Evolutionary conservation across 495 filamentous ascomycete species (phyloP), one percentile per base, ranked within the genome.

Genomic region (Penicillium chermesinum): DNA sequence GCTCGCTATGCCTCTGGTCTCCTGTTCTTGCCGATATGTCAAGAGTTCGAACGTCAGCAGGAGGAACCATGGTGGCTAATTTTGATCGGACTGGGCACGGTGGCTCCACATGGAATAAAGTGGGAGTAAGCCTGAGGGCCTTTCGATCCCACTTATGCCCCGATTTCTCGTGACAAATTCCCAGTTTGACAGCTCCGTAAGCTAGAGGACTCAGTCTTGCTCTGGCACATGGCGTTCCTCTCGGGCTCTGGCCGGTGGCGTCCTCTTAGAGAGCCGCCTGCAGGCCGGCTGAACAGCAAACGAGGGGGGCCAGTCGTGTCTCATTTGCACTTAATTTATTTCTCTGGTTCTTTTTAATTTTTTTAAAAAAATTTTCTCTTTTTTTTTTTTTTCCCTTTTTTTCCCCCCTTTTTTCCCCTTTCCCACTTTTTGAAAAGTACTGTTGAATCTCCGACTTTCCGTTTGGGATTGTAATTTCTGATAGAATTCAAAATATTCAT

Each of bases 1-100:
- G 38, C 47, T 21, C 21, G 38, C 40, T 13, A 17, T n/a, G 14
- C 25, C 37, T 18, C 39, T 41, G 16, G 39, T 15, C 25, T 30
- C 4, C 25, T 30, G 5, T 10, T 30, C 10, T 10, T 30, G 25
- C 25, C 25, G n/a, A n/a, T 30, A 30, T 4, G 25, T 30, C 25
- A 30, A 9, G 19, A 4, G 8, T 32, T 44, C 21, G 9, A 27
- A 44, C 32, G 41, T 44, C 41, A 15, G 32, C 2, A 13, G 8
- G 8, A 22, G 41, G 19, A 25, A 45, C 30, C 45, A 32, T 39
- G 44, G 43, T 57, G 49, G 41, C 53, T 45, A 46, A 52, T 39
- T 20, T 18, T 38, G 41, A 48, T 55, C 49, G 41, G 39, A 56
- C 20, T 52, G 45, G 49, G 48, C 43, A 18, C 22, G 34, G 43